Percentiles rank a stretch among this genome's conserved stretches.
These are phyloP conservation scores for Candida insectalens DNA, from an alignment of 805 yeast genomes.

Conservation along the genomic window DNA sequence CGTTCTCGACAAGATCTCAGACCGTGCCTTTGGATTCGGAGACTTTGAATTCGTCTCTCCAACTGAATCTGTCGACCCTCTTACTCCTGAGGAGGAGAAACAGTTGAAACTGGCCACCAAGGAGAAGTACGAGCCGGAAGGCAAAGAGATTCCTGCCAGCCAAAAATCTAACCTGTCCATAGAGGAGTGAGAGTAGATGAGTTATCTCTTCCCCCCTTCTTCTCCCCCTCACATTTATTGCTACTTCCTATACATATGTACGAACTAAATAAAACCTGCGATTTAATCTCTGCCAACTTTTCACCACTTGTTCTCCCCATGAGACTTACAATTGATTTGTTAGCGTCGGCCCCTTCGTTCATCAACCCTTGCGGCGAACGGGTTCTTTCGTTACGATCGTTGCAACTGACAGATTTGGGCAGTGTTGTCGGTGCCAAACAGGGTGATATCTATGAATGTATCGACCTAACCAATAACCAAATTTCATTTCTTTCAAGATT, in stretches of 20 bases:
- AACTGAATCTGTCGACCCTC: conserved; percentile 61
- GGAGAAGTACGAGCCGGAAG: conserved; percentile 41
- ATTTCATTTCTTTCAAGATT: conserved; percentile 43
- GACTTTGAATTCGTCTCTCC: conserved; percentile 80
- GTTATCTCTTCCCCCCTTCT: background rate
- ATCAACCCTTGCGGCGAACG: conserved; percentile 36
- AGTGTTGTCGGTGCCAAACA: conserved; percentile 26
- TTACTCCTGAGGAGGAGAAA: conserved; percentile 56
- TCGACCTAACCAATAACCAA: conserved; percentile 74
- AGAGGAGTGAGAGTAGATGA: conserved; percentile 31
- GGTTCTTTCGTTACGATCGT: conserved; percentile 30
- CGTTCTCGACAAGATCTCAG: conserved; percentile 76
- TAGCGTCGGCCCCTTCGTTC: conserved; percentile 41
- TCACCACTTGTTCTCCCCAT: conserved; percentile 19
- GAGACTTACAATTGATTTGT: conserved; percentile 45
- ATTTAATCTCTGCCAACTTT: background rate
- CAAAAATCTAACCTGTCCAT: conserved; percentile 41
- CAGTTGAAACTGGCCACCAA: conserved; percentile 41
- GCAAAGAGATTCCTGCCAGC: conserved; percentile 46
- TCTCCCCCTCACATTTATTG: background rate
- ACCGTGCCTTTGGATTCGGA: conserved; percentile 90
- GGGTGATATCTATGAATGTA: conserved; percentile 34
- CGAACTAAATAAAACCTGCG: too few relatives aligned
- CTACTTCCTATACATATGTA: too few relatives aligned
- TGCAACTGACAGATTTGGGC: conserved; percentile 34